phyloP scores from a whole-genome alignment of 257 asterid species.

The Catharanthus roseus region DNA sequence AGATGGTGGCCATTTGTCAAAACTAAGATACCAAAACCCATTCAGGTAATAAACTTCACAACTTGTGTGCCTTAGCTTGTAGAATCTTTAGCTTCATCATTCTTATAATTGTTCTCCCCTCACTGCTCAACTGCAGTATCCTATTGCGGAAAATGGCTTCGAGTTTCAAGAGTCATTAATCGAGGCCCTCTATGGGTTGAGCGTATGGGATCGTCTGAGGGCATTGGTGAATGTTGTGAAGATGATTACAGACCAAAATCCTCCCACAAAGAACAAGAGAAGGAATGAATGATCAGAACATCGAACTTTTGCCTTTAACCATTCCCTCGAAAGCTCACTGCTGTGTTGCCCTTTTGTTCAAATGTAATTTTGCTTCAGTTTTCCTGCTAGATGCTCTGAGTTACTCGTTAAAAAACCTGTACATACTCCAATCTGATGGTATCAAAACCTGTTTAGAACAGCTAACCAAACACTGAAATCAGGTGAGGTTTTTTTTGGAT shows the following conservation, averaged over 20 bases:
- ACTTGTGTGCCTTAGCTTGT: background rate
- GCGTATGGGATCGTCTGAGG: slow-evolving; percentile 64
- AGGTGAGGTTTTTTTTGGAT: background rate
- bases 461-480: background rate
- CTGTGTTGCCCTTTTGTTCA: background rate
- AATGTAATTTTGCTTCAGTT: background rate
- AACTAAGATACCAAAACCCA: slow-evolving; percentile 93
- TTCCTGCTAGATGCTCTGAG: background rate
- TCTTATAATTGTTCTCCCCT: slow-evolving; percentile 10
- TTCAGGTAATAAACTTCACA: slow-evolving; percentile 54
- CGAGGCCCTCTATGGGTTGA: slow-evolving; percentile 73
- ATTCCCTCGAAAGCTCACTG: background rate
- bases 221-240: slow-evolving; percentile 73
- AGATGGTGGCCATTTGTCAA: slow-evolving; percentile 93
- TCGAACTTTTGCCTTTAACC: background rate
- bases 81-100: background rate
- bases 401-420: background rate
- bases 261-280: slow-evolving; percentile 35
- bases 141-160: slow-evolving; percentile 70
- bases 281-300: slow-evolving; percentile 26
- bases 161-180: slow-evolving; percentile 79
- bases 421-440: background rate
- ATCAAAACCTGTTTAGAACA: background rate
- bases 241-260: slow-evolving; percentile 54
- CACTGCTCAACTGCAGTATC: slow-evolving; percentile 52